Evolutionary conservation across 768 basidiomycete species (phyloP), one percentile per base, ranked within the genome.

Genomic region (Lactarius pseudohatsudake): DNA sequence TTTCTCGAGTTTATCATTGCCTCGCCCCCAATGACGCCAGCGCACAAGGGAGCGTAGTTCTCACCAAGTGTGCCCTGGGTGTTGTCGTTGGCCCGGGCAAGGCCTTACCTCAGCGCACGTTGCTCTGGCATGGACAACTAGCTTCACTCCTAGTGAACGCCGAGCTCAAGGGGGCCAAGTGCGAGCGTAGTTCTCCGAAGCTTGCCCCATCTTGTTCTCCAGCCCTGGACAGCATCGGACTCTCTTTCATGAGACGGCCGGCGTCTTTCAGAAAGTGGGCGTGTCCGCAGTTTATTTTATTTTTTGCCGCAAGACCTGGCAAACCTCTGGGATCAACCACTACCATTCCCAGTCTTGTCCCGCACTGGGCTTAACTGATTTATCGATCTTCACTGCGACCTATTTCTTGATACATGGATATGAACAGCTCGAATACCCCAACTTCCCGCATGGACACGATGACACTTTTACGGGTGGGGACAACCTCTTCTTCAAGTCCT

Each of bases 381-480:
- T 40, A 40, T 40, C 38, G 13, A 28, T 34, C 20, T 4, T 50
- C 22, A 30, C 30, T n/a, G 9, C 16, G 26, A 18, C 11, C 22
- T 26, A 43, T 28, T 11, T 13, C 10, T 4, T 20, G 6, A 10
- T 6, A 55, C 34, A 15, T 26, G 26, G 5, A 50, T 16, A 72
- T 69, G 67, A 64, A 32, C n/a, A 40, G 32, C 11, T 57, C 22
- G 15, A 53, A 28, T 38, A 55, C 74, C 16, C 62, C 68, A 28
- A 63, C 72, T 18, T 70, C 61, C 32, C 68, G 68, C 59, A 71
- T 69, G 47, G 72, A 69, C 41, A 79, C 74, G 79, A 91, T 90
- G 89, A 80, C 78, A 1, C 84, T 74, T 89, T 91, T 69, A 81
- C 82, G 26, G 77, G 78, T 0, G 85, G 86, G 0, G 89, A 92